Evolutionary conservation across 345 rosid species (phyloP), one percentile per base, ranked within the genome.

Genomic region (Toxicodendron radicans): DNA sequence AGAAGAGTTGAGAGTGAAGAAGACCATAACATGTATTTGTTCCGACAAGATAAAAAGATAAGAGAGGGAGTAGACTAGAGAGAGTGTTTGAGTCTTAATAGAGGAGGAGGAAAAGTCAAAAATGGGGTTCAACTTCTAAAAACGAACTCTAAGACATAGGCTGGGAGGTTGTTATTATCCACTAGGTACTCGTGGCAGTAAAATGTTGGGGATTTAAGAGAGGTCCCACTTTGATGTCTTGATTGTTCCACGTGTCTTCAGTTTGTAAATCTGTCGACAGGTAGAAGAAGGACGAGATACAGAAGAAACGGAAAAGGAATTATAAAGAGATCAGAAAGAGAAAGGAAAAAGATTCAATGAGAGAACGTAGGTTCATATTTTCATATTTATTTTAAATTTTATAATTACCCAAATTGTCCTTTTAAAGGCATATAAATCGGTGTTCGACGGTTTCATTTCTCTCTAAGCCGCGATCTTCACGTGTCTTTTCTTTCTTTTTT

Each of bases 31-130:
- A 48, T 14, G 24, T 56, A 33, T 43, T 60, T 18, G 73, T 35
- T 52, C 84, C 82, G 67, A 79, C 74, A 79, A 62, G 82, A 79
- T 78, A 73, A 79, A 78, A 43, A 24, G 83, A 84, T 82, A 84
- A 51, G 54, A n/a, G n/a, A n/a, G n/a, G 18, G 1, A 49, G 54
- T 14, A 1, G 51, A 46, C n/a, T n/a, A n/a, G 11, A 46, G 51
- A 27, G 32, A 46, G 56, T n/a, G n/a, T 21, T 33, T 60, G 10
- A 10, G 43, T 51, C n/a, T 12, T 75, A 16, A 35, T 33, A n/a
- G 23, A 33, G 3, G 0, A 0, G 7, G 30, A n/a, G 23, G 0
- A 58, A 66, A 76, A 27, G 75, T 56, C 64, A 62, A 70, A 59
- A 52, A 27, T 43, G 21, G 75, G 76, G 76, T 57, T 75, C 77